Evolutionary conservation across 2,329 filamentous ascomycete species (phyloP).

Genomic region (Cladosporium cucumerinum): DNA sequence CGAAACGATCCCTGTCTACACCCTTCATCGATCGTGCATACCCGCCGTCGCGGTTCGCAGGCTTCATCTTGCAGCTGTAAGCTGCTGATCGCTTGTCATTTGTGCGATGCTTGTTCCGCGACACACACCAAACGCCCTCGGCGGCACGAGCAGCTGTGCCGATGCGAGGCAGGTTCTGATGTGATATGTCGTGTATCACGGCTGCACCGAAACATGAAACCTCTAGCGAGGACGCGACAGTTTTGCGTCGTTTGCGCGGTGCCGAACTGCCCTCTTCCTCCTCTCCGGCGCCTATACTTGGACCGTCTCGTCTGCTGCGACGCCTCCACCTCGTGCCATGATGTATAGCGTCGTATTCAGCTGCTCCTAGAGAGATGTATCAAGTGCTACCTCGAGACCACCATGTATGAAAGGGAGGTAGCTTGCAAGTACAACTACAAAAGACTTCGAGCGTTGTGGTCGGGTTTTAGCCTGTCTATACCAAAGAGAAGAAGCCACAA

Average conservation of each 20-base stretch:
- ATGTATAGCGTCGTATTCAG: not conserved
- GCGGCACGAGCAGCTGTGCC: constrained; percentile 3
- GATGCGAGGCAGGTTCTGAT: constrained; percentile 4
- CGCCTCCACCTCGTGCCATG: not conserved
- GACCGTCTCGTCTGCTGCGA: not conserved
- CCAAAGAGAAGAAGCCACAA: not conserved
- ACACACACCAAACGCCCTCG: not conserved
- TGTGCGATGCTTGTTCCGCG: not conserved
- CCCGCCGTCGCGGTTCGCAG: not conserved
- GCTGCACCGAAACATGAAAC: not conserved
- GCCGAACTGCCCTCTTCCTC: not conserved
- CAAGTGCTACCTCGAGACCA: not conserved
- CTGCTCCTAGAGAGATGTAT: not conserved
- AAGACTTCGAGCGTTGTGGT: not conserved
- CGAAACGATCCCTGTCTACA: not conserved
- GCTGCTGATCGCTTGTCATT: constrained; percentile 4
- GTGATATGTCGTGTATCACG: constrained; percentile 9
- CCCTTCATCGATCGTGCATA: constrained; percentile 3
- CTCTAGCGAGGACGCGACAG: not conserved
- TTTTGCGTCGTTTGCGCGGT: not conserved
- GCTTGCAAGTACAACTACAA: not conserved
- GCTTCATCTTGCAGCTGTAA: constrained; percentile 1
- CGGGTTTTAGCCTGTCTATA: not conserved
- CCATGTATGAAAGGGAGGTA: not conserved
- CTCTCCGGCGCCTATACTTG: not conserved